Base-by-base conservation (phyloP, 805 yeast species). In the Sungouiella thailandica region DNA sequence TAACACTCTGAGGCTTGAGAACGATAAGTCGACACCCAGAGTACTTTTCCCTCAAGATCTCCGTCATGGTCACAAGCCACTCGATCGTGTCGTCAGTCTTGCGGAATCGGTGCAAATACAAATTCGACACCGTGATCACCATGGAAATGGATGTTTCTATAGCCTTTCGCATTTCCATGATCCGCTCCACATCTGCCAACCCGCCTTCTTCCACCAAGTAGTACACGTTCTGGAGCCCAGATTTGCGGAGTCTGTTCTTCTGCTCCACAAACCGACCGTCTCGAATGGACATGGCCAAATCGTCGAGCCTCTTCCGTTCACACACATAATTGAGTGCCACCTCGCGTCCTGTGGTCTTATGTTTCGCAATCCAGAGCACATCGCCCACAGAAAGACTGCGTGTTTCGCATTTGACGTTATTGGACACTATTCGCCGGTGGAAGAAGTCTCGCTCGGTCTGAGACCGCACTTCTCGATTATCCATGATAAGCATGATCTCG, bases 201-300 rank as follows among this genome's bases (percentile, higher is more conserved):
- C 73, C 70, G 4, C 72, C 74, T 40, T 86, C 95, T 53, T 93
- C 99, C 11, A 93, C 74, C 3, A 93, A 53, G 48, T 93, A 93
- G 44, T 77, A 79, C 13, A 81, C 74, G 43, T 83, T 72, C 13
- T 63, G 62, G 50, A 89, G 62, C 0, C 84, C 87, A 0, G 93
- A 73, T 53, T 80, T 73, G 32, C 70, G 70, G 37, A 93, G 63
- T 34, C 99, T 70, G 12, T 70, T 60, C 52, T 90, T 89, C 53
- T 93, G 99, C 53, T 93, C 98, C 35, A 70, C 67, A 49, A 83
- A 88, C 31, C 99, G 62, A 2, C 96, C 96, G 58, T 93, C 99
- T 39, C 74, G 72, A 29, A 93, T 87, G 32, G 95, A 84, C 22
- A 68, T 52, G 0, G 83, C 83, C 48, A 93, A 70, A 65, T 93